Evolutionary conservation across 495 filamentous ascomycete species (phyloP).

Genomic region (Bacidia rubella): DNA sequence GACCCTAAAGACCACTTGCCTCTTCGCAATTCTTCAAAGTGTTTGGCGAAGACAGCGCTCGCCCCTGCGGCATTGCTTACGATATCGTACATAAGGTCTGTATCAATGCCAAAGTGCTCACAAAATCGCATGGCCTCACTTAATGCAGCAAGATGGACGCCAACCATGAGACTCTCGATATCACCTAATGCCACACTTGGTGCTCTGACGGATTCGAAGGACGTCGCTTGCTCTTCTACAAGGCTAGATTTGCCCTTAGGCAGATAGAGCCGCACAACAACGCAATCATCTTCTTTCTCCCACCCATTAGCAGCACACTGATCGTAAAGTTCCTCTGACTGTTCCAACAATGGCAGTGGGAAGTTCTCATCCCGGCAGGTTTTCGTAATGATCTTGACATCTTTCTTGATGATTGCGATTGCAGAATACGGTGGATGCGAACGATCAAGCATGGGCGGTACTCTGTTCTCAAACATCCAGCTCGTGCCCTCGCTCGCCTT

Average conservation of each 20-base stretch:
- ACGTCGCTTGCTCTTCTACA: constrained; percentile 24
- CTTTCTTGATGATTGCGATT: constrained; percentile 66
- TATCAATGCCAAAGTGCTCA: constrained; percentile 44
- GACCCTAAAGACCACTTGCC: constrained; percentile 12
- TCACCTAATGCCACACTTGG: constrained; percentile 32
- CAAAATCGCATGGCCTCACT: constrained; percentile 58
- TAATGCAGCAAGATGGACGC: constrained; percentile 50
- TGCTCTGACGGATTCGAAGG: constrained; percentile 19
- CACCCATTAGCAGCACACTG: constrained; percentile 45
- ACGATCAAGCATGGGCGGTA: constrained; percentile 53
- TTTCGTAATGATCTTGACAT: constrained; percentile 65
- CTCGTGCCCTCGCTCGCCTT: constrained; percentile 48
- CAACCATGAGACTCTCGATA: constrained; percentile 45
- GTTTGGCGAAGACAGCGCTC: constrained; percentile 45
- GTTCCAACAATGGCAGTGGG: constrained; percentile 55
- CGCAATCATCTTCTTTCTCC: constrained; percentile 54
- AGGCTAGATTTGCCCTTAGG: constrained; percentile 26
- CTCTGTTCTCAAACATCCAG: constrained; percentile 75
- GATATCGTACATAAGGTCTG: constrained; percentile 50
- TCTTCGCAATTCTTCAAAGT: constrained; percentile 41
- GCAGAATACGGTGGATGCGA: constrained; percentile 40
- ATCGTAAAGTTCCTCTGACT: constrained; percentile 58
- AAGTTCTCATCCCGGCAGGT: constrained; percentile 47
- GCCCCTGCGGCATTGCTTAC: constrained; percentile 58
- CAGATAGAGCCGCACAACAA: constrained; percentile 49